Conservation (phyloP, 345 rosid species). For the Salix purpurea region DNA sequence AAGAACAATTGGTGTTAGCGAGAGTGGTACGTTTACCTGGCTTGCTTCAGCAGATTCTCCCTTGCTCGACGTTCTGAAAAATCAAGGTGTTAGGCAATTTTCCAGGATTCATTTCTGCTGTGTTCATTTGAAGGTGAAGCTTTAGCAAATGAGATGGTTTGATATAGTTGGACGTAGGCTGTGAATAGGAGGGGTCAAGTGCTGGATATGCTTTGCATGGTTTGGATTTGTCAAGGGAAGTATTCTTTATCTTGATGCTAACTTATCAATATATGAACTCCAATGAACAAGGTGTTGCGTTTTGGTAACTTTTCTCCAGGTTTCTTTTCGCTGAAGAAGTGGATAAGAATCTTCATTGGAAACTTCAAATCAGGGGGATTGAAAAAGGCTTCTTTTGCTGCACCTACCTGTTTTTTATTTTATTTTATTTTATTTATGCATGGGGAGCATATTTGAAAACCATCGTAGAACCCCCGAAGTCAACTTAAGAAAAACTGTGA, state of each 20-base stretch:
- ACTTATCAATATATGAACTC: not conserved
- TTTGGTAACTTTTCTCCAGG: not conserved
- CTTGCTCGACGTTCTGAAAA: conserved; percentile 9
- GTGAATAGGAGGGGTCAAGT: conserved; percentile 15
- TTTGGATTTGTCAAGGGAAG: conserved; percentile 26
- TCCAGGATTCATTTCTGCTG: not conserved
- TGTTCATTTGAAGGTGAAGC: conserved; percentile 33
- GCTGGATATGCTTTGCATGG: conserved; percentile 40
- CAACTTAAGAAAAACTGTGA: not conserved
- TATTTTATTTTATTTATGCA: not conserved
- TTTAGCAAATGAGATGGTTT: conserved; percentile 2
- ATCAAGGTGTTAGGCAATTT: conserved; percentile 5
- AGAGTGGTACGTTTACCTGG: conserved; percentile 20
- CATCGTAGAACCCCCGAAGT: not conserved
- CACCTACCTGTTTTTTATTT: not conserved
- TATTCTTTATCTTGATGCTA: conserved; percentile 15
- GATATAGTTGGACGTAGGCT: conserved; percentile 5
- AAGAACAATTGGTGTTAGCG: not conserved
- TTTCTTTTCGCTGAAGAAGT: not conserved
- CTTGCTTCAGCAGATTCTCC: conserved; percentile 37
- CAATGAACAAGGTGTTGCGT: not conserved
- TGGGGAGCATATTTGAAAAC: not conserved
- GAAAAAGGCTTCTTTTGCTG: not conserved
- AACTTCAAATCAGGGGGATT: not conserved
- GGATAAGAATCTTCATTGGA: not conserved